Evolutionary conservation across 2,329 filamentous ascomycete genomes (phyloP), one percentile per base, ranked within the genome.

Genomic region (Cladosporium sp.): DNA sequence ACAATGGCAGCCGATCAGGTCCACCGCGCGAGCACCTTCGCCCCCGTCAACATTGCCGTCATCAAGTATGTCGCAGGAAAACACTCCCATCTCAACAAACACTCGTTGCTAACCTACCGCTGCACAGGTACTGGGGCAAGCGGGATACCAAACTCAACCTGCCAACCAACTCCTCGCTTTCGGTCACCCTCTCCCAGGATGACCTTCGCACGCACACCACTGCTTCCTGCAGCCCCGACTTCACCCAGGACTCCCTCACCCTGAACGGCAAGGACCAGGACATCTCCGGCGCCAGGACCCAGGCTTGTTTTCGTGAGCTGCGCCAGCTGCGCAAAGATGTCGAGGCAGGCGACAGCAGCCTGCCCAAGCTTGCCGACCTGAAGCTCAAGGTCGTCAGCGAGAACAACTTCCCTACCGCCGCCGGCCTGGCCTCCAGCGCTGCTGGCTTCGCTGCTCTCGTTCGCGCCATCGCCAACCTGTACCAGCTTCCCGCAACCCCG

Each of bases 371-470:
- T 53, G 87, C 89, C 9, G 68, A 77, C 48, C 77, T 87, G 64
- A 83, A 87, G 33, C 82, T 98, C 56, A 87, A 85, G 63, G 85
- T 98, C 60, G 90, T 96, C 53, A 93, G 88, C 53, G 87, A 93
- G 76, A 98, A 98, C 80, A 98, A 98, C 80, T 98, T 98, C 79
- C 93, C 93, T 58, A 98, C 93, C 2, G 93, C 93, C 22, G 93
- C 93, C 4, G 93, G 93, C 6, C 83, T 98, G 28, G 81, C 81
- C 38, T 78, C 76, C 60, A 77, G 76, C 18, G 82, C 81, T n/a
- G 81, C 82, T n/a, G 82, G 82, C 19, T 83, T 85, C 61, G 82
- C 82, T 34, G 81, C 82, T 10, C 73, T 84, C 1, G 80, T 97
- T 16, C 82, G 90, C 54, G 91, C 89, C 59, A 89, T 98, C 62